A percentile compares a stretch with the other conserved stretches of the same genome.
Evolutionary conservation across 441 rosid species (phyloP).

Genomic region (Pelargonium citronellum): DNA sequence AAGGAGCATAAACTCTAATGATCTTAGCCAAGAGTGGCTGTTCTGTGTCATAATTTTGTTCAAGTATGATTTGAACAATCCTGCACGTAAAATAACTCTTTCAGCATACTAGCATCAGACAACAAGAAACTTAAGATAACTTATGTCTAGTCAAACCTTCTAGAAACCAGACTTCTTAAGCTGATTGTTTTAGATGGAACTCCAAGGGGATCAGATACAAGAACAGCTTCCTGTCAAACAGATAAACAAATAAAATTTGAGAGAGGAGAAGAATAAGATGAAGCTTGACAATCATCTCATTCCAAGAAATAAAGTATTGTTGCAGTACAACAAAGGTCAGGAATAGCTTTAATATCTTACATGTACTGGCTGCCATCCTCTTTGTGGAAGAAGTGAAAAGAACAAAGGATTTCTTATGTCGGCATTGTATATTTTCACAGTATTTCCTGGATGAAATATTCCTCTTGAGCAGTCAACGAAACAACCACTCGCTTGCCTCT

Average conservation of each 20-base stretch:
- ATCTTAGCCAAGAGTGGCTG: slow-evolving; percentile 48
- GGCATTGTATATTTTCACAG: slow-evolving; percentile 69
- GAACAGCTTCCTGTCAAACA: slow-evolving; percentile 70
- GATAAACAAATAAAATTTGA: not conserved
- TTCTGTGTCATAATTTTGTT: slow-evolving; percentile 73
- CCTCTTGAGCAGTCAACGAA: slow-evolving; percentile 62
- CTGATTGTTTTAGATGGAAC: slow-evolving; percentile 72
- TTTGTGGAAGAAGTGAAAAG: slow-evolving; percentile 77
- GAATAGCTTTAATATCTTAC: slow-evolving; percentile 33
- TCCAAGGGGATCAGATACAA: slow-evolving; percentile 72
- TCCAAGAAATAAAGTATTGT: not conserved
- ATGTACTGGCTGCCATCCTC: slow-evolving; percentile 81
- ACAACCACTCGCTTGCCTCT: slow-evolving; percentile 65
- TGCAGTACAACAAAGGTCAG: not conserved
- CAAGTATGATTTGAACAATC: slow-evolving; percentile 77
- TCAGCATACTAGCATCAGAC: slow-evolving; percentile 26
- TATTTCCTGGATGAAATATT: slow-evolving; percentile 56
- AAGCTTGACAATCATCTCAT: not conserved
- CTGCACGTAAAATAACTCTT: slow-evolving; percentile 38
- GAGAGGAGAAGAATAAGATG: not conserved
- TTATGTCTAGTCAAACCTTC: slow-evolving; percentile 49
- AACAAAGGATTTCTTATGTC: slow-evolving; percentile 67
- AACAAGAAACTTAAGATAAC: not conserved
- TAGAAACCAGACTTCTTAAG: slow-evolving; percentile 81
- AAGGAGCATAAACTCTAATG: slow-evolving; percentile 83